Evolutionary conservation across 2,329 filamentous ascomycete species (phyloP), one percentile per base, ranked within the genome.

Genomic region (Alternaria brassicicola): DNA sequence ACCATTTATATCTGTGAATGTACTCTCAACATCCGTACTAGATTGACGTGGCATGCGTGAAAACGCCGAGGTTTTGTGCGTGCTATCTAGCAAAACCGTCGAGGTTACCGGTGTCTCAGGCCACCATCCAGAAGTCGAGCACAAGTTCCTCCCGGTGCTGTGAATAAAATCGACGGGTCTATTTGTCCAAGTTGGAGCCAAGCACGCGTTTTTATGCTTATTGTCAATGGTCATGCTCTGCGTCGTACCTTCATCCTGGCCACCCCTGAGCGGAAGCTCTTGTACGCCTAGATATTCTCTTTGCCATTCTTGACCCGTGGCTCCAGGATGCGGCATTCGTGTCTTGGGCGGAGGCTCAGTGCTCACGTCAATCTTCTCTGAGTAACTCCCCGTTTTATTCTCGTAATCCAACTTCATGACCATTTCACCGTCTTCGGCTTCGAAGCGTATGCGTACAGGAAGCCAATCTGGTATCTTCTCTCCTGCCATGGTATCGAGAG

Each of bases 391-490:
- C 5, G 52, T 52, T 28, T 57, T 41, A 13, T 68, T 64, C 30
- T 68, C 62, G 26, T 67, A 74, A 10, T 72, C 69, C n/a, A 73
- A 56, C 39, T 68, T 71, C 62, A 74, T 68, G 2, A 70, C 67
- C 65, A 72, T 68, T 6, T 70, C 63, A 10, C 71, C 71, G 15
- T 72, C 67, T 55, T 74, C 67, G 2, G 59, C 56, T 28, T 71
- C 69, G 17, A 73, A 74, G 2, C 63, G 63, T 3, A 74, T 64
- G 7, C 64, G 61, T 10, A 67, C 58, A 4, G 72, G 72, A 12
- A 74, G 50, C 72, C 72, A 74, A 17, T 68, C 63, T 3, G 70
- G 70, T 13, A 73, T 71, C 13, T 62, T 45, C 7, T 69, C 70
- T 23, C 70, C 70, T 3, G 65, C 60, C 65, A 73, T 67, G 6